phyloP scores from a whole-genome alignment of 2,329 filamentous ascomycete species.

The Hortaea sp. region DNA sequence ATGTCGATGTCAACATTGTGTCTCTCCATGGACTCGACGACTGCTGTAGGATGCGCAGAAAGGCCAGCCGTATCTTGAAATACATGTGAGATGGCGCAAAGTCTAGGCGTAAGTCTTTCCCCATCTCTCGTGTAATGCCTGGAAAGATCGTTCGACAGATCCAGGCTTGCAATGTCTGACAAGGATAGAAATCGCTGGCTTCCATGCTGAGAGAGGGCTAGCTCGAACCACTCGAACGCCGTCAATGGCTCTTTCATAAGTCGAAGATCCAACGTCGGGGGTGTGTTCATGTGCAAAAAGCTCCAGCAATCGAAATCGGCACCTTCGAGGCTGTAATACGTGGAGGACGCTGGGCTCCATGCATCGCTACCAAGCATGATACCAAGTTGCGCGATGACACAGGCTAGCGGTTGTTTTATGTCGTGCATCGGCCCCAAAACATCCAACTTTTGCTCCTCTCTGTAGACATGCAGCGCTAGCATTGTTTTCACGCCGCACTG shows the following conservation, averaged over 20 bases:
- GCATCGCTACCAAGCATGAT: constrained; percentile 67
- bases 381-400: constrained; percentile 69
- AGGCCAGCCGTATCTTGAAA: constrained; percentile 15
- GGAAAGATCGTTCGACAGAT: constrained; percentile 1
- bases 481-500: constrained; percentile 30
- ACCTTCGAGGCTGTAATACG: constrained; percentile 50
- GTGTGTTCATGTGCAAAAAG: background rate
- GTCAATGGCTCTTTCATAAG: too few species aligned
- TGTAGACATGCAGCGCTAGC: constrained; percentile 68
- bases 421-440: constrained; percentile 5
- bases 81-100: constrained; percentile 14
- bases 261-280: background rate
- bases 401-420: constrained; percentile 40
- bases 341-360: constrained; percentile 45
- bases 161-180: constrained; percentile 13
- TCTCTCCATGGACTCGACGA: constrained; percentile 53
- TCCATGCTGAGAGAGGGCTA: too few species aligned
- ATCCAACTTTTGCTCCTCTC: constrained; percentile 84
- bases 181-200: constrained; percentile 13
- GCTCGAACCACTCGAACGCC: too few species aligned
- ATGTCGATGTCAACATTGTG: constrained; percentile 57
- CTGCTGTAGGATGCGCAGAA: constrained; percentile 8
- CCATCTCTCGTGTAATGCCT: constrained; percentile 3
- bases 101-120: constrained; percentile 13
- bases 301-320: background rate